phyloP scores from a whole-genome alignment of 1,284 basidiomycete genomes.

The Taiwanofungus camphoratus region DNA sequence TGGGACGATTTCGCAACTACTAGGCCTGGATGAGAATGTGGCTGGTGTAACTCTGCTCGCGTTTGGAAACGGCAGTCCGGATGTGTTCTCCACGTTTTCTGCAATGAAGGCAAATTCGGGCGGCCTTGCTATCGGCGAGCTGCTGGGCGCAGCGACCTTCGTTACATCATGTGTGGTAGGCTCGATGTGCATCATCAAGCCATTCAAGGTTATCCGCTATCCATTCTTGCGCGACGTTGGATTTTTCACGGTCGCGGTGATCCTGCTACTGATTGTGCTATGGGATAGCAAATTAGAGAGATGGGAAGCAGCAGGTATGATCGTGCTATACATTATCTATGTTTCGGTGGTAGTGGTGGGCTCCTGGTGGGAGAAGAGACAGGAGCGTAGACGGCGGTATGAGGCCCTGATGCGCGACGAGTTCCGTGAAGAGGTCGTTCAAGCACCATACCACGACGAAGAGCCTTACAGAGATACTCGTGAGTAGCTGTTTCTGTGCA shows the following conservation, averaged over 20 bases:
- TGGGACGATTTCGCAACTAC: conserved; percentile 74
- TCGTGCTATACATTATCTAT: conserved; percentile 77
- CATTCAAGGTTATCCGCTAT: conserved; percentile 77
- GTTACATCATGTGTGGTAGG: conserved; percentile 95
- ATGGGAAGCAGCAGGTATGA: conserved; percentile 72
- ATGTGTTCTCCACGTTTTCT: conserved; percentile 92
- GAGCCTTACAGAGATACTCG: conserved; percentile 58
- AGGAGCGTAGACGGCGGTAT: conserved; percentile 37
- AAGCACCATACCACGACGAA: conserved; percentile 31
- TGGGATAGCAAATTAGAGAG: conserved; percentile 71
- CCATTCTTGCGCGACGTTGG: conserved; percentile 91
- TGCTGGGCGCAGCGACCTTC: conserved; percentile 93
- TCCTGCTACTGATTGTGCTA: conserved; percentile 70
- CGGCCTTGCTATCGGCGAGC: conserved; percentile 88
- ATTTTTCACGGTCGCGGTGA: conserved; percentile 85
- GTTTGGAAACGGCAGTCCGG: conserved; percentile 90
- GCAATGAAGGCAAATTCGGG: conserved; percentile 87
- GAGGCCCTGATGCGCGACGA: conserved; percentile 57
- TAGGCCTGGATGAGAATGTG: conserved; percentile 85
- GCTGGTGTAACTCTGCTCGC: conserved; percentile 92
- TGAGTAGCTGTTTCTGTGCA: conserved; percentile 32
- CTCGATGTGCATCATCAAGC: conserved; percentile 92
- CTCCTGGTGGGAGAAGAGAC: conserved; percentile 69
- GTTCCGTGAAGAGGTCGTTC: conserved; percentile 42
- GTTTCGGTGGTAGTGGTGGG: conserved; percentile 73